These are phyloP conservation scores for Gliomastix tumulicola DNA, from an alignment of 2,329 filamentous ascomycete genomes.

Conservation along the genomic window DNA sequence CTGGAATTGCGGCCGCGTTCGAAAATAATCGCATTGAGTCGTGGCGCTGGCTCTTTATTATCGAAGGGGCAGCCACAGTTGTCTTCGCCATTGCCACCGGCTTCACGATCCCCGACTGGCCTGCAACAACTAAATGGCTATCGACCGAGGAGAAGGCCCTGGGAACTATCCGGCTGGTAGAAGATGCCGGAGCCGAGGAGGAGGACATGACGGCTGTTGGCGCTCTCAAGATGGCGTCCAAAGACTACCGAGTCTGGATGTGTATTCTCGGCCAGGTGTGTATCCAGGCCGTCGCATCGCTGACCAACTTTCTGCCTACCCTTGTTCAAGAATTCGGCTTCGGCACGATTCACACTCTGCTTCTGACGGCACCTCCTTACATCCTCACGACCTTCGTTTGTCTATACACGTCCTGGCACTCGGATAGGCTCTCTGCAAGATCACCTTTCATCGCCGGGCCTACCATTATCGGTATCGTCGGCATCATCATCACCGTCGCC, in stretches of 20 bases:
- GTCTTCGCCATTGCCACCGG: conserved; percentile 48
- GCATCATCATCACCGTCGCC: conserved; percentile 13
- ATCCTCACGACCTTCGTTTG: conserved; percentile 17
- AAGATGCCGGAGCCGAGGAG: conserved; percentile 55
- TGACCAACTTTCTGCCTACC: conserved; percentile 22
- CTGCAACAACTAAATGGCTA: conserved; percentile 31
- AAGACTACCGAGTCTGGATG: conserved; percentile 16
- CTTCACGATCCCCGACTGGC: conserved; percentile 41
- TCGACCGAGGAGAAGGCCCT: conserved; percentile 43
- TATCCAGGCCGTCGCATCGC: conserved; percentile 17
- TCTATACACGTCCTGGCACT: conserved; percentile 19
- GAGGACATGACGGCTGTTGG: conserved; percentile 10
- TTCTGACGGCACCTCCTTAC: conserved; percentile 19
- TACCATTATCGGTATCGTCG: conserved; percentile 7
- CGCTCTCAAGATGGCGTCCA: conserved; percentile 17
- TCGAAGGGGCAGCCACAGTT: conserved; percentile 61
- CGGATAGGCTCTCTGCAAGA: conserved; percentile 9
- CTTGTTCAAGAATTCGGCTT: conserved; percentile 19
- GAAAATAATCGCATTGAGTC: conserved; percentile 4
- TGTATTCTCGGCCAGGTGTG: conserved; percentile 17
- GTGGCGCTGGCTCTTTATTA: conserved; percentile 50
- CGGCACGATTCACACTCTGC: conserved; percentile 15
- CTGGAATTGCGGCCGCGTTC: conserved; percentile 25
- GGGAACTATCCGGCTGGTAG: conserved; percentile 53
- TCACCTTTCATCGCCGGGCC: conserved; percentile 11